phyloP scores from a whole-genome alignment of 805 yeast species.

The Wickerhamomyces bisporus region DNA sequence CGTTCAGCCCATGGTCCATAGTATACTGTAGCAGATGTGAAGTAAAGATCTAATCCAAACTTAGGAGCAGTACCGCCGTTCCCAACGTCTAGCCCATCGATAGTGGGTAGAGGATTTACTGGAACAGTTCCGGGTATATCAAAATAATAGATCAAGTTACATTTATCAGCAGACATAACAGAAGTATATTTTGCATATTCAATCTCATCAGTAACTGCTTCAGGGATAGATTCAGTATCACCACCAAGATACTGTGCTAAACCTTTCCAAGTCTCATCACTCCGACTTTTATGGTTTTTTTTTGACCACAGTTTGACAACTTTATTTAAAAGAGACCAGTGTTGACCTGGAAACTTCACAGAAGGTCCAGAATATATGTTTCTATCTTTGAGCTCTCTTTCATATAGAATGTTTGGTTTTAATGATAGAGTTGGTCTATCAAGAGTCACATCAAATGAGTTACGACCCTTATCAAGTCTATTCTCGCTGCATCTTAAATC shows the following conservation, averaged over 20 bases:
- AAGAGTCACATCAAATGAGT: conserved; percentile 38
- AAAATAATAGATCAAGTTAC: conserved; percentile 54
- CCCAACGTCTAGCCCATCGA: conserved; percentile 50
- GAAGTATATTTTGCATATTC: conserved; percentile 84
- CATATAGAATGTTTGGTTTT: conserved; percentile 67
- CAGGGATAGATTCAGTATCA: conserved; percentile 28
- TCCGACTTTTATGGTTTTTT: not conserved
- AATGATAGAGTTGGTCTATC: conserved; percentile 53
- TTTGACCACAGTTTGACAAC: conserved; percentile 2
- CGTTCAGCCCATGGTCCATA: conserved; percentile 98
- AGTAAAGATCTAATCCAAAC: conserved; percentile 53
- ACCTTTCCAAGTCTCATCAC: conserved; percentile 61
- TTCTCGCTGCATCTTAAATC: conserved; percentile 51
- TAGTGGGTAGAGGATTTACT: conserved; percentile 25
- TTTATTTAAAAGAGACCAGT: conserved; percentile 3
- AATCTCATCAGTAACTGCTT: conserved; percentile 34
- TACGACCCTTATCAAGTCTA: conserved; percentile 52
- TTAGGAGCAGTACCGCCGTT: conserved; percentile 55
- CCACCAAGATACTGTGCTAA: conserved; percentile 58
- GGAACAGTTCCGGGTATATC: conserved; percentile 72
- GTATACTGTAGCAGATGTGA: conserved; percentile 60
- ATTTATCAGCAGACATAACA: conserved; percentile 54
- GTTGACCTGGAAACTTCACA: too few relatives aligned
- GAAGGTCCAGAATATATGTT: too few relatives aligned
- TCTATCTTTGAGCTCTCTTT: conserved; percentile 32